Base-by-base conservation (phyloP, 2,329 filamentous ascomycete genomes). In the Hypomyces perniciosus region DNA sequence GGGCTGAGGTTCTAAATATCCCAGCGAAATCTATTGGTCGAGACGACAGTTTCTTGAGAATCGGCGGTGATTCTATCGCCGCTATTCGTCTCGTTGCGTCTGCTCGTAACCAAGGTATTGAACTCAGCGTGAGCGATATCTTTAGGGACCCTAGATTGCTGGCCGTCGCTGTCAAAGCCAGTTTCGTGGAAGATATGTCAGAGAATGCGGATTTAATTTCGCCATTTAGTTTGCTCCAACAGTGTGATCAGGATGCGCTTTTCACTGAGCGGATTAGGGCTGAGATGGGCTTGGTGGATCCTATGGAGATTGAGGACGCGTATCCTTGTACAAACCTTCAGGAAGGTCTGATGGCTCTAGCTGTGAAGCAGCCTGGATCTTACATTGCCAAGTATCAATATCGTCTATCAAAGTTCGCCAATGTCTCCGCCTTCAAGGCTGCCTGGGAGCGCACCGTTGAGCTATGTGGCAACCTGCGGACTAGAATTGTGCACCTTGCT, bases 341-440 rank as follows among this genome's bases (percentile, higher is more conserved):
- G 5, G 51, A 53, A 9, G 57, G 57, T 4, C 52, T 59, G 10
- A 57, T 59, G 51, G 62, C 65, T 0, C 55, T 69, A 2, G 61
- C 67, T 1, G 57, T 57, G 42, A 61, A 62, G 29, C 56, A 64
- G 6, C 39, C 54, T 1, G 67, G 65, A 1, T 63, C 62, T 1
- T 72, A 72, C 37, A 59, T 70, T 7, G 61, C 64, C 1, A 59
- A 60, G 43, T 58, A 61, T 34, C 58, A 57, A 8, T 52, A 62
- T 31, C 48, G 50, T n/a, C 55, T 65, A 5, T 35, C 56, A 1
- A 42, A 35, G 4, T 8, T 56, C 7, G 37, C 60, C 5, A 52
- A 66, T 10, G 26, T 61, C 35, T 43, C 40, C 5, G 46, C 43
- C 1, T 61, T 61, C 30, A 53, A 38, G 20, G 20, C 13, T 2